A percentile compares a stretch with the other conserved stretches of the same genome.
These are phyloP conservation scores for Vitis rupestris DNA, from an alignment of 164 flowering plant genomes.

Conservation along the genomic window DNA sequence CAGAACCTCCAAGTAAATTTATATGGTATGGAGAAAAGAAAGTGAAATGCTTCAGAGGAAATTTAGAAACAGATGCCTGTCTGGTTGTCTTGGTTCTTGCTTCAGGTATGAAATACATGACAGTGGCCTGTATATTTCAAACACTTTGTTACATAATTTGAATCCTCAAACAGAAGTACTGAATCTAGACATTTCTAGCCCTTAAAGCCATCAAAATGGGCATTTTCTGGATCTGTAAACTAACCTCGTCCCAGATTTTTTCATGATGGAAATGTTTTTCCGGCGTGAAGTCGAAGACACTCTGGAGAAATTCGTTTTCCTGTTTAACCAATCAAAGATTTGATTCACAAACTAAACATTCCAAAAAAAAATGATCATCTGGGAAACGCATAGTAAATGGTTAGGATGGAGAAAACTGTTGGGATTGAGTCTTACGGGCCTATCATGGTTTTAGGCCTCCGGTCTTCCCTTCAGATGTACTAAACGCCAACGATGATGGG, in stretches of 20 bases:
- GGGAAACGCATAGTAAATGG: background rate
- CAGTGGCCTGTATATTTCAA: background rate
- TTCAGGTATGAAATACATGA: too few species aligned
- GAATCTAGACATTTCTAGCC: background rate
- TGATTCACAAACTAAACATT: background rate
- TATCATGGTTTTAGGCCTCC: too few species aligned
- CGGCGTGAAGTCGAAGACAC: conserved; percentile 17
- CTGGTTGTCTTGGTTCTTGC: too few species aligned
- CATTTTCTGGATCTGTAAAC: background rate
- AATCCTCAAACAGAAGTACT: background rate
- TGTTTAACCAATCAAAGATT: background rate
- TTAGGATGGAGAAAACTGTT: background rate
- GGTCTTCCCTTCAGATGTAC: too few species aligned
- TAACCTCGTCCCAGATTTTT: conserved; percentile 12
- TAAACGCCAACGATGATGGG: too few species aligned
- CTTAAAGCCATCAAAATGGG: background rate
- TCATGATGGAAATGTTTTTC: background rate
- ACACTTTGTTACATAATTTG: background rate
- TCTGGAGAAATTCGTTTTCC: conserved; percentile 14
- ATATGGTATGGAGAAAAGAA: background rate
- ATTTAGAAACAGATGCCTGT: too few species aligned
- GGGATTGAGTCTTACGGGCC: too few species aligned
- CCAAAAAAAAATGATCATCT: background rate
- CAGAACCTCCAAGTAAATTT: background rate
- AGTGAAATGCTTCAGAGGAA: background rate